Conservation (phyloP, 768 basidiomycete species). For the Harrya chromipes region DNA sequence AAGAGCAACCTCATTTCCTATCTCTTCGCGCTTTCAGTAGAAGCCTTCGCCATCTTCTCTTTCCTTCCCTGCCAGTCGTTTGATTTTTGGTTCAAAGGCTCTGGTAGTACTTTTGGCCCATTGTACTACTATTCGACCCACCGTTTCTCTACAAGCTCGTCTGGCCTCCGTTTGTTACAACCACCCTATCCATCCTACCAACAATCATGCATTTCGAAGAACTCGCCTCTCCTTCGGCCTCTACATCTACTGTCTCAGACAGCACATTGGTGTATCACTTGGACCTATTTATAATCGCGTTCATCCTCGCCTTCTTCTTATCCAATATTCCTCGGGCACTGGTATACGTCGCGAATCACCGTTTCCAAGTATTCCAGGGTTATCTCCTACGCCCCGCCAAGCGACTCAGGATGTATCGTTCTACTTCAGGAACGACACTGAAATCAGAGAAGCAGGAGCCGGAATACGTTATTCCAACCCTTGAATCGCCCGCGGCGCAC, state of each 20-base stretch:
- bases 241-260: background rate
- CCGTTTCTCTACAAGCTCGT: too few relatives aligned
- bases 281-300: constrained; percentile 42
- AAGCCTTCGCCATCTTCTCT: too few relatives aligned
- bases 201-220: constrained; percentile 7
- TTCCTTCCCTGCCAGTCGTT: too few relatives aligned
- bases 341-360: constrained; percentile 44
- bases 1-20: too few relatives aligned
- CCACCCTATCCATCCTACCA: too few relatives aligned
- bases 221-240: background rate
- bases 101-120: too few relatives aligned
- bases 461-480: background rate
- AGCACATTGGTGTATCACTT: constrained; percentile 31
- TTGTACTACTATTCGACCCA: too few relatives aligned
- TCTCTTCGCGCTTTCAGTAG: too few relatives aligned
- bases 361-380: constrained; percentile 48
- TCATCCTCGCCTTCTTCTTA: constrained; percentile 39
- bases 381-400: constrained; percentile 39
- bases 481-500: background rate
- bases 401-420: background rate
- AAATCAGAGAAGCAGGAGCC: background rate
- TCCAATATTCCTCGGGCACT: constrained; percentile 46
- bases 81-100: too few relatives aligned
- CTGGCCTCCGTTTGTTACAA: too few relatives aligned
- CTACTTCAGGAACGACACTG: background rate